Base-by-base conservation (phyloP, 768 basidiomycete species). In the Leucosporidium creatinivorum region DNA sequence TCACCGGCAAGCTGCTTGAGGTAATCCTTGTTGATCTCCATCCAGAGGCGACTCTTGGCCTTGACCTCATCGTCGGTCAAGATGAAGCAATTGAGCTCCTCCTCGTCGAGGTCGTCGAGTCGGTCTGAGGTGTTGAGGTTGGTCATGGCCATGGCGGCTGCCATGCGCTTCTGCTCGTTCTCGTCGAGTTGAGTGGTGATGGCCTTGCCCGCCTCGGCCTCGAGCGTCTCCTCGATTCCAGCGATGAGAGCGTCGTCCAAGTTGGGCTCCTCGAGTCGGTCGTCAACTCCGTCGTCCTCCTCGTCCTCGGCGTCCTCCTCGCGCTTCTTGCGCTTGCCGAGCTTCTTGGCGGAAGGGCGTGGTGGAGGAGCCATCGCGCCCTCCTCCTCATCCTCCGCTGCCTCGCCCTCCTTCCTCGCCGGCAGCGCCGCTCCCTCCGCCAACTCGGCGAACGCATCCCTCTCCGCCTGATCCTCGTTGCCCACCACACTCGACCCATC, bases 31-130 rank as follows among this genome's bases (percentile, higher is more conserved):
- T 96, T 96, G 74, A 91, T 81, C 79, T 93, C 91, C 58, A 93
- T 91, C 93, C 93, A 97, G 1, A 96, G 85, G 17, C 90, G 85
- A 77, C 91, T 90, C 77, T 89, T 97, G 75, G 91, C 82, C 76
- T 81, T 85, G 5, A 89, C 87, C 77, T 94, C 92, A 28, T 87
- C 88, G 47, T 87, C 87, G 12, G 83, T 85, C 28, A 93, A 79
- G 75, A 96, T 88, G 66, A 79, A 79, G 30, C 81, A 81, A 76
- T 94, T 88, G 52, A 96, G 82, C 76, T 97, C 93, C 8, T 87
- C 89, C 74, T 97, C 93, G 77, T 96, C 88, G n/a, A 97, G 81
- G 21, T 87, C 90, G 50, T 69, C 69, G 33, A 74, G 59, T 0
- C 62, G 31, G 26, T 66, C 66, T 30, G 54, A 56, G 47, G 50